Evolutionary conservation across 495 filamentous ascomycete genomes (phyloP), one percentile per base, ranked within the genome.

Genomic region (Parathielavia hyrcaniae): DNA sequence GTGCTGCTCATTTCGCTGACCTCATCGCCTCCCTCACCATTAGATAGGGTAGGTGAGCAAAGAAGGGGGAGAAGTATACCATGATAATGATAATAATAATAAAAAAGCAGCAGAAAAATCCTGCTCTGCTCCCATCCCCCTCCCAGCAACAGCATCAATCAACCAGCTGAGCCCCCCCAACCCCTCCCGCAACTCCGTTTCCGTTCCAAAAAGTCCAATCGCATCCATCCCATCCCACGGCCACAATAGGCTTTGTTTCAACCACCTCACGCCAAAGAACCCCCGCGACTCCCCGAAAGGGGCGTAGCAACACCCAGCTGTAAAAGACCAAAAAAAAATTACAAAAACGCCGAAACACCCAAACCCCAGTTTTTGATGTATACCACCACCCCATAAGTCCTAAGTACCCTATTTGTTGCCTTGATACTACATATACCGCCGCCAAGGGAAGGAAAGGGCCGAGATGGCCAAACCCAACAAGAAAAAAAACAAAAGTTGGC

Each of bases 361-460:
- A 12, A 50, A 30, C 26, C 2, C 26, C 26, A 6, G 20, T 26
- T 67, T 67, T 67, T 65, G 52, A 53, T 61, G 61, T 66, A 67
- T 67, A 51, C 63, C 65, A 54, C 44, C 16, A 38, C 6, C 26
- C 26, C 26, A 2, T 30, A n/a, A n/a, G n/a, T n/a, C n/a, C n/a
- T n/a, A n/a, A n/a, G n/a, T 30, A 3, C 26, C 26, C 26, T 6
- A 4, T 20, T 50, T 60, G 63, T 58, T 66, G 51, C 64, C 56
- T n/a, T 48, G 61, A 63, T 49, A 49, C 46, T 63, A 66, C 53
- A 62, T 63, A 61, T 53, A 57, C n/a, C n/a, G n/a, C n/a, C n/a
- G n/a, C n/a, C n/a, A n/a, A n/a, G 26, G 26, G 26, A 30, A 3
- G 26, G 6, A 6, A 30, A 30, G 26, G 26, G 26, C 26, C 3